A percentile compares a stretch with the other conserved stretches of the same genome.
Evolutionary conservation across 768 basidiomycete species (phyloP).

Genomic region (Gyrodon lividus): DNA sequence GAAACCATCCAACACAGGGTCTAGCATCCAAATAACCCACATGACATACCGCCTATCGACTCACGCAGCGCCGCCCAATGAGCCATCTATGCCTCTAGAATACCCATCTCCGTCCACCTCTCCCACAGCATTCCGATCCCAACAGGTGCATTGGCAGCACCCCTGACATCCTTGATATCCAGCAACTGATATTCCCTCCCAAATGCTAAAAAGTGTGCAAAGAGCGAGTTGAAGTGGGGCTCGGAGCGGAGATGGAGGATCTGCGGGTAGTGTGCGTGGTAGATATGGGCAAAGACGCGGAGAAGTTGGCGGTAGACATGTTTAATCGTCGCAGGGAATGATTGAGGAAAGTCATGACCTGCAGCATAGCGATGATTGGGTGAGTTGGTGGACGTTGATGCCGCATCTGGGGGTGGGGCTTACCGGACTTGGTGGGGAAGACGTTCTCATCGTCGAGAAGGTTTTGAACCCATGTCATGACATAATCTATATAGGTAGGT

Average conservation of each 20-base stretch:
- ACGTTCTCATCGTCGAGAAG: slow-evolving; percentile 90
- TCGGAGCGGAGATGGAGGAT: slow-evolving; percentile 92
- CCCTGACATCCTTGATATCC: slow-evolving; percentile 85
- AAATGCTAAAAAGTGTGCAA: slow-evolving; percentile 97
- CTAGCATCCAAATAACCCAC: not conserved
- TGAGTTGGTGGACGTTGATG: not conserved
- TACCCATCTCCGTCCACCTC: slow-evolving; percentile 86
- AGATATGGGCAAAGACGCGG: slow-evolving; percentile 96
- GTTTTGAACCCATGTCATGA: slow-evolving; percentile 96
- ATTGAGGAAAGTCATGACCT: slow-evolving; percentile 86
- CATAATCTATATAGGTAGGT: slow-evolving; percentile 96
- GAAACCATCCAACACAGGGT: not conserved
- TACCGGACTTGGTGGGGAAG: slow-evolving; percentile 95
- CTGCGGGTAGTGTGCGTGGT: slow-evolving; percentile 89
- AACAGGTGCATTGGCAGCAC: slow-evolving; percentile 55
- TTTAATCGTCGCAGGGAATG: slow-evolving; percentile 86
- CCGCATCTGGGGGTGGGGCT: slow-evolving; percentile 21
- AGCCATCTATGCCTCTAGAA: slow-evolving; percentile 44
- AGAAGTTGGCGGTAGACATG: slow-evolving; percentile 97
- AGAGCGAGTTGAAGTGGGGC: slow-evolving; percentile 95
- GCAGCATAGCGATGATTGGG: not conserved
- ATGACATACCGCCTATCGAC: not conserved
- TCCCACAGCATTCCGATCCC: slow-evolving; percentile 84
- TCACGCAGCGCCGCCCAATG: not conserved
- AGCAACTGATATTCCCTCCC: slow-evolving; percentile 91